phyloP scores from a whole-genome alignment of 2,329 filamentous ascomycete genomes.

The Colletotrichum eremochloae region DNA sequence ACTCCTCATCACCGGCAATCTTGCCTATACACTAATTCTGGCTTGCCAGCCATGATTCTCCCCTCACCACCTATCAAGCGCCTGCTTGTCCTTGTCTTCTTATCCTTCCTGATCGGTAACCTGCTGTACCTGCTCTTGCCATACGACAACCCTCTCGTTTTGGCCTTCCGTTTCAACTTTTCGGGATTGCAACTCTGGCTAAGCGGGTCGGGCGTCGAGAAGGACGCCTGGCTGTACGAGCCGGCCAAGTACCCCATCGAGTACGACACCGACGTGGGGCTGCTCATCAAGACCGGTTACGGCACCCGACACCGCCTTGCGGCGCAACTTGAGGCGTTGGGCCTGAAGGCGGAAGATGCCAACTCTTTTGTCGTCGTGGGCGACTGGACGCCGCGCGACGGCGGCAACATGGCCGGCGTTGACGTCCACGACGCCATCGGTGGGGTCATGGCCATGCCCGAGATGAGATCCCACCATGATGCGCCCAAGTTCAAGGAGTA shows the following conservation, averaged over 20 bases:
- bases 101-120: constrained; percentile 31
- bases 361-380: constrained; percentile 63
- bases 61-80: constrained; percentile 30
- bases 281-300: constrained; percentile 69
- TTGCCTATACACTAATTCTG: not conserved
- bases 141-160: constrained; percentile 38
- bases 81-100: constrained; percentile 11
- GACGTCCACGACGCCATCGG: constrained; percentile 58
- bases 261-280: constrained; percentile 60
- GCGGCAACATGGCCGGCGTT: constrained; percentile 51
- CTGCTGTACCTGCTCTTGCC: constrained; percentile 38
- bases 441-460: constrained; percentile 50
- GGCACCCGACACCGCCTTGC: constrained; percentile 64
- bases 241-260: constrained; percentile 59
- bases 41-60: constrained; percentile 20
- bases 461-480: constrained; percentile 49
- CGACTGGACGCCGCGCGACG: constrained; percentile 60
- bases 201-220: constrained; percentile 46
- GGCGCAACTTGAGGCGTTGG: constrained; percentile 61
- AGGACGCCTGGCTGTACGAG: constrained; percentile 59
- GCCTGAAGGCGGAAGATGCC: constrained; percentile 52
- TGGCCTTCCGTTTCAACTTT: constrained; percentile 42
- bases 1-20: not conserved
- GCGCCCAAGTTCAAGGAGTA: constrained; percentile 58
- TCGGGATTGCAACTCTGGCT: constrained; percentile 50